phyloP scores from a whole-genome alignment of 1,284 basidiomycete species.

The Puccinia novopanici region DNA sequence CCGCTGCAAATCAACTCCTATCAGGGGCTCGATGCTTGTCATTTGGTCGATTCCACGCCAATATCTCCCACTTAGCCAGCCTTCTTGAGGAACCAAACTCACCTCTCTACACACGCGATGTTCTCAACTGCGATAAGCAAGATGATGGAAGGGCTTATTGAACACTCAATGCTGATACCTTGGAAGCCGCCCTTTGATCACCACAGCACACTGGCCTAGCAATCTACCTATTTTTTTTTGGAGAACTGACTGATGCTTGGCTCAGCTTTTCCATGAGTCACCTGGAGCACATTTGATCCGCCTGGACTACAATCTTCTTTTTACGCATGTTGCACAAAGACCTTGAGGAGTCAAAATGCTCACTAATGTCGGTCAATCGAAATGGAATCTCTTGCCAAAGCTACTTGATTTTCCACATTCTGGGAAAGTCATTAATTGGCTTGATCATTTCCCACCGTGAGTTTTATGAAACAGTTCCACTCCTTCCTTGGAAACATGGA shows the following conservation, averaged over 20 bases:
- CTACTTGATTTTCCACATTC: constrained; percentile 13
- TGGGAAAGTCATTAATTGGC: constrained; percentile 7
- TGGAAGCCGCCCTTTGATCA: background rate
- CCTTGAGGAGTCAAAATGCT: background rate
- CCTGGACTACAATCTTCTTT: constrained; percentile 14
- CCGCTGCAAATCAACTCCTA: too few species aligned
- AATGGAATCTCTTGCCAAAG: constrained; percentile 19
- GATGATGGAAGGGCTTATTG: background rate
- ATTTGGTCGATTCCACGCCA: background rate
- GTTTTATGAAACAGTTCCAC: constrained; percentile 10
- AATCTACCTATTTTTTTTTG: constrained; percentile 22
- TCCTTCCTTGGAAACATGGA: constrained; percentile 37
- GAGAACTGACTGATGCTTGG: constrained; percentile 21
- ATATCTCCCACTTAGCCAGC: background rate
- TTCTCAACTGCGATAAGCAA: constrained; percentile 29
- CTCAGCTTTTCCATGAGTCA: constrained; percentile 17
- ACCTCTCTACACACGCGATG: background rate
- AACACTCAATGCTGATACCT: constrained; percentile 12
- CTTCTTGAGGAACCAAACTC: background rate
- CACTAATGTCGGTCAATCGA: background rate
- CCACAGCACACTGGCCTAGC: constrained; percentile 6
- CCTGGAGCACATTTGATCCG: constrained; percentile 11
- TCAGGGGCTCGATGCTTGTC: too few species aligned
- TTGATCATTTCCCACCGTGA: constrained; percentile 20
- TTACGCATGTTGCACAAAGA: constrained; percentile 12